Evolutionary conservation across 176 grass and related monocot species (phyloP).

Genomic region (Elaeis guineensis): DNA sequence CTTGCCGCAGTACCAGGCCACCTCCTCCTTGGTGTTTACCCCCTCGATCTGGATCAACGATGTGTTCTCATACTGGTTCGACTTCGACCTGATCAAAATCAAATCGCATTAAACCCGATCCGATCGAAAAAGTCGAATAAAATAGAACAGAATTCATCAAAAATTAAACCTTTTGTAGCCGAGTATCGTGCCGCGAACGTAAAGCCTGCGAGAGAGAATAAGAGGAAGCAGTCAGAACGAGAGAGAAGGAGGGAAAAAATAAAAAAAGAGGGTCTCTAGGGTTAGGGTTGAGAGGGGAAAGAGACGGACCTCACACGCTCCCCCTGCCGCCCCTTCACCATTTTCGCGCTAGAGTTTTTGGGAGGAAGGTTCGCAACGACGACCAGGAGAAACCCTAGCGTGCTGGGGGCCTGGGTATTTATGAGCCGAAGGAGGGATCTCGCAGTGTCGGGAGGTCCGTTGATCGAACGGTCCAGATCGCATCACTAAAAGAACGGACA

Average conservation of each 20-base stretch:
- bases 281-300: not conserved
- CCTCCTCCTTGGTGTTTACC: conserved; percentile 11
- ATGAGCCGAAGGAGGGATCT: no score
- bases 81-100: conserved; percentile 6
- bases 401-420: no score
- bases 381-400: not conserved
- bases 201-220: not conserved
- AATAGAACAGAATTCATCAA: not conserved
- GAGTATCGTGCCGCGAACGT: conserved; percentile 5
- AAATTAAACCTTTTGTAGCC: conserved; percentile 4
- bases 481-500: no score
- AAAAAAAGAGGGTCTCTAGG: not conserved
- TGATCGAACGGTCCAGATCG: no score
- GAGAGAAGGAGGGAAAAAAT: no score
- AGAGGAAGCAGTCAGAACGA: not conserved
- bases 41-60: conserved; percentile 9
- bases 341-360: not conserved
- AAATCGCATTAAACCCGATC: not conserved
- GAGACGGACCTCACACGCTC: not conserved
- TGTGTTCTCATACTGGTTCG: conserved; percentile 7
- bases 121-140: not conserved
- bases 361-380: not conserved
- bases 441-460: no score
- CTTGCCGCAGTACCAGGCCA: conserved; percentile 11
- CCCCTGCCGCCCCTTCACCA: conserved; percentile 8